Percentiles rank a stretch among this genome's conserved stretches.
phyloP scores from a whole-genome alignment of 2,329 filamentous ascomycete genomes.

The Ophiocordyceps camponoti-leonardi region DNA sequence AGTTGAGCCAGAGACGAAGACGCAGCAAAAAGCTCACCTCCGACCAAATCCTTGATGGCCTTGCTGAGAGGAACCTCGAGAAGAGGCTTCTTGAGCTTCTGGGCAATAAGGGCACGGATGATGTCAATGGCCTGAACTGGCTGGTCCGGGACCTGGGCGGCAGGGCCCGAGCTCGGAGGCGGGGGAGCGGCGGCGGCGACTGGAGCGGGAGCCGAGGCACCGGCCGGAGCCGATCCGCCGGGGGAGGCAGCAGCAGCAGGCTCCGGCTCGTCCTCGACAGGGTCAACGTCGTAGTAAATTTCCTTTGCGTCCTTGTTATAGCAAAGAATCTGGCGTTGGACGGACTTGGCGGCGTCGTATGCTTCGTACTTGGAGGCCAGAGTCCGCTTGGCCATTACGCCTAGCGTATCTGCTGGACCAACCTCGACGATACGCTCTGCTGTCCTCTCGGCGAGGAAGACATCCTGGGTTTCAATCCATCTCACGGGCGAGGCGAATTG shows the following conservation, averaged over 20 bases:
- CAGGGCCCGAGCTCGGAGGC: slow-evolving; percentile 64
- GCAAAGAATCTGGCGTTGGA: slow-evolving; percentile 93
- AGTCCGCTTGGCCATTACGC: slow-evolving; percentile 93
- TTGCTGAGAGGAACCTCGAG: slow-evolving; percentile 83
- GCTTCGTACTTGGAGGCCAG: slow-evolving; percentile 95
- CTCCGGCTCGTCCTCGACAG: slow-evolving; percentile 76
- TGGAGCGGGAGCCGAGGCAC: slow-evolving; percentile 31
- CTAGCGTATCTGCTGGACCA: slow-evolving; percentile 88
- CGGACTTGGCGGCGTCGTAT: slow-evolving; percentile 90
- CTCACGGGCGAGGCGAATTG: slow-evolving; percentile 96
- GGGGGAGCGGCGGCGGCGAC: slow-evolving; percentile 39
- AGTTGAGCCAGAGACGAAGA: background rate
- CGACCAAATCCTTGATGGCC: slow-evolving; percentile 95
- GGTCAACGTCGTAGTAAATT: slow-evolving; percentile 98
- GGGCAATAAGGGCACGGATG: slow-evolving; percentile 73
- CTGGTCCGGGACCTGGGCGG: slow-evolving; percentile 68
- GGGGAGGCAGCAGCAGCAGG: slow-evolving; percentile 32
- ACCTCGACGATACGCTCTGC: slow-evolving; percentile 97
- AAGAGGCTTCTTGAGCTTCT: slow-evolving; percentile 93
- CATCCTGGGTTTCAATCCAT: slow-evolving; percentile 99
- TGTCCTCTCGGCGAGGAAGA: slow-evolving; percentile 88
- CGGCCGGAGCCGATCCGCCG: slow-evolving; percentile 26
- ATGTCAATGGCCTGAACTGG: slow-evolving; percentile 84
- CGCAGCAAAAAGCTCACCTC: slow-evolving; percentile 44
- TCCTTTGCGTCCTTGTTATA: slow-evolving; percentile 99